Conservation (phyloP, 192 early-diverging fungal species). For the Backusella luteola region DNA sequence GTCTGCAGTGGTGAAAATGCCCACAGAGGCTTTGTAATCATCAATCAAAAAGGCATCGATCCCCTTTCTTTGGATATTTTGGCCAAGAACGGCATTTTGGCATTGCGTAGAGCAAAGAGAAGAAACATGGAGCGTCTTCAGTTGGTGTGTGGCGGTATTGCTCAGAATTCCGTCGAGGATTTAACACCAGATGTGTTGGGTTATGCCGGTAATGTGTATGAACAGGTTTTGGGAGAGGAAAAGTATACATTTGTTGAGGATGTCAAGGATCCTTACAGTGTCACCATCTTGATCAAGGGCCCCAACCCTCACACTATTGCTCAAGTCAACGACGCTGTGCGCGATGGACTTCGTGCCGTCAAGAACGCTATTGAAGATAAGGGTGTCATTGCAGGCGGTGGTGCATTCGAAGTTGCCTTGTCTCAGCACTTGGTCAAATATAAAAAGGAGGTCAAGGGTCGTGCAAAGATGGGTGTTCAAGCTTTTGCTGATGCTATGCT, state of each 20-base stretch:
- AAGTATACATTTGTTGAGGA: constrained; percentile 99
- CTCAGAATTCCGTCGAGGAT: constrained; percentile 99
- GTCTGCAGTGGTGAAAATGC: constrained; percentile 82
- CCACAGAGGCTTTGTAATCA: constrained; percentile 88
- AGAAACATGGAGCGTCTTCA: constrained; percentile 99
- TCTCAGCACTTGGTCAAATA: constrained; percentile 83
- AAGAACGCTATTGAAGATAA: constrained; percentile 98
- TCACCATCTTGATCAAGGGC: constrained; percentile 93
- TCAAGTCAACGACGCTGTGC: constrained; percentile 97
- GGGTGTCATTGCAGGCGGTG: constrained; percentile 87
- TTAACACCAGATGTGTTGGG: constrained; percentile 82
- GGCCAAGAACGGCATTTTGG: constrained; percentile 94
- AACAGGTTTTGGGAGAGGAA: constrained; percentile 94
- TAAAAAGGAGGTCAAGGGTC: constrained; percentile 86
- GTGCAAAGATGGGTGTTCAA: constrained; percentile 94
- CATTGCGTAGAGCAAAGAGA: constrained; percentile 94
- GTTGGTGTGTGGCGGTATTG: constrained; percentile 90
- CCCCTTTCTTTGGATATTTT: constrained; percentile 97
- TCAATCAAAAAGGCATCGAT: constrained; percentile 99
- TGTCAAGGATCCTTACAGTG: constrained; percentile 83
- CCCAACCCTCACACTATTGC: constrained; percentile 91
- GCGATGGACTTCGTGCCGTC: constrained; percentile 96
- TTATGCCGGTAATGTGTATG: constrained; percentile 90
- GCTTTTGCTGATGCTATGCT: constrained; percentile 97
- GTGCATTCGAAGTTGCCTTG: constrained; percentile 94